These are phyloP conservation scores for Chaetomium fimeti DNA, from an alignment of 495 filamentous ascomycete genomes.

Conservation along the genomic window DNA sequence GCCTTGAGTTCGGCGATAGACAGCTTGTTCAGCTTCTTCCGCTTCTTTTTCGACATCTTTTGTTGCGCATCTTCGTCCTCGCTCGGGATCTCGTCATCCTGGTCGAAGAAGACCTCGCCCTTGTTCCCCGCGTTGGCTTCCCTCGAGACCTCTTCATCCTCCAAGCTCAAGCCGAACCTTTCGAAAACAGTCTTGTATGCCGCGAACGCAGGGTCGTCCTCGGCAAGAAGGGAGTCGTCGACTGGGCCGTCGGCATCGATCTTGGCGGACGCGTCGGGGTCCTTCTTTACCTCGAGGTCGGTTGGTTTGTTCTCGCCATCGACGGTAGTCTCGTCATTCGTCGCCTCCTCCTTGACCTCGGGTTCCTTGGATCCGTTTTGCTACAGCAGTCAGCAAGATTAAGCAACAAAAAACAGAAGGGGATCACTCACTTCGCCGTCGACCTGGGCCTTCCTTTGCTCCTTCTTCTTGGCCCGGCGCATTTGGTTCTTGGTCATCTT, in stretches of 20 bases:
- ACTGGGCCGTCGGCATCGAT: conserved; percentile 49
- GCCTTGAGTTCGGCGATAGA: conserved; percentile 95
- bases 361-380: conserved; percentile 32
- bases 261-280: conserved; percentile 34
- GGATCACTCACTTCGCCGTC: conserved; percentile 38
- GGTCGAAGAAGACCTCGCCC: conserved; percentile 80
- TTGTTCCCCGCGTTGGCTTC: conserved; percentile 70
- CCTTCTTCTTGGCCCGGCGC: conserved; percentile 86
- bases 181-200: conserved; percentile 78
- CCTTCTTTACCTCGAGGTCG: conserved; percentile 45
- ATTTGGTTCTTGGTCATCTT: conserved; percentile 84
- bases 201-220: conserved; percentile 73
- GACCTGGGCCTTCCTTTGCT: conserved; percentile 63
- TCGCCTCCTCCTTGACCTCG: conserved; percentile 33
- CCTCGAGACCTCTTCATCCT: conserved; percentile 56
- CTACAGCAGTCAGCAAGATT: conserved; percentile 24
- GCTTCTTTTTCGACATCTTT: conserved; percentile 87
- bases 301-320: conserved; percentile 18
- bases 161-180: conserved; percentile 61
- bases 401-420: neutral
- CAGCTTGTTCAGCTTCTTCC: conserved; percentile 85
- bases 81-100: conserved; percentile 86
- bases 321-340: conserved; percentile 31
- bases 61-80: conserved; percentile 71
- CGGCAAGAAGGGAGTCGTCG: conserved; percentile 50